These are phyloP conservation scores for Letharia lupina DNA, from an alignment of 495 filamentous ascomycete species.

Conservation along the genomic window DNA sequence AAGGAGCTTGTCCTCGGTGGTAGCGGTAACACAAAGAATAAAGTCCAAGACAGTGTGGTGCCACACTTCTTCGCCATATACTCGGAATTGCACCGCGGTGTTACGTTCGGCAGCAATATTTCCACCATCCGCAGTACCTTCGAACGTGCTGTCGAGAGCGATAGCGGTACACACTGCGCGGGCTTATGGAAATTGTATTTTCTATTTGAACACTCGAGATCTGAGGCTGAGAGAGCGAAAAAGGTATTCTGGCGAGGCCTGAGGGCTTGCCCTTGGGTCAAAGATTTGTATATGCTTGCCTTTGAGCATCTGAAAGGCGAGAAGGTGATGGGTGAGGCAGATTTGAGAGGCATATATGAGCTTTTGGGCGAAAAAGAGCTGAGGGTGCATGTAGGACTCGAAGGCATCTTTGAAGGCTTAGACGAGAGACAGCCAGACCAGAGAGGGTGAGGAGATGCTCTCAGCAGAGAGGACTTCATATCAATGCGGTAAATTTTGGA, in stretches of 20 bases:
- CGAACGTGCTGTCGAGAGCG: constrained; percentile 51
- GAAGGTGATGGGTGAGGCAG: constrained; percentile 33
- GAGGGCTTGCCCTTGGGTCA: constrained; percentile 66
- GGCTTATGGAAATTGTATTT: constrained; percentile 63
- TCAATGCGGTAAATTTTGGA: not conserved
- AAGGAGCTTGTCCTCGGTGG: constrained; percentile 36
- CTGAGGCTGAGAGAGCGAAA: constrained; percentile 39
- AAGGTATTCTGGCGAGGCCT: constrained; percentile 40
- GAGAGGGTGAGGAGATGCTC: not conserved
- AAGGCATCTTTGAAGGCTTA: constrained; percentile 27
- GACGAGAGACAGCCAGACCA: not conserved
- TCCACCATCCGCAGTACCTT: constrained; percentile 60
- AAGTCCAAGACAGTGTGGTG: constrained; percentile 39
- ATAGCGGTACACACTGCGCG: constrained; percentile 30
- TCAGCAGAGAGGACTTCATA: not conserved
- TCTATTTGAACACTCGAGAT: constrained; percentile 41
- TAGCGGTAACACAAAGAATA: constrained; percentile 9
- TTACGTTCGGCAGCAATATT: constrained; percentile 41
- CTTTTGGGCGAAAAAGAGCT: constrained; percentile 47
- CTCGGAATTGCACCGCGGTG: constrained; percentile 48
- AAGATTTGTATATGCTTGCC: constrained; percentile 56
- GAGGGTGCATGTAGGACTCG: constrained; percentile 40
- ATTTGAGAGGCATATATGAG: constrained; percentile 41
- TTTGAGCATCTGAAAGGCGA: constrained; percentile 44
- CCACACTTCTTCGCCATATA: constrained; percentile 60